Evolutionary conservation across 2,329 filamentous ascomycete species (phyloP), one percentile per base, ranked within the genome.

Genomic region (Aspergillus pseudoviridinutans): DNA sequence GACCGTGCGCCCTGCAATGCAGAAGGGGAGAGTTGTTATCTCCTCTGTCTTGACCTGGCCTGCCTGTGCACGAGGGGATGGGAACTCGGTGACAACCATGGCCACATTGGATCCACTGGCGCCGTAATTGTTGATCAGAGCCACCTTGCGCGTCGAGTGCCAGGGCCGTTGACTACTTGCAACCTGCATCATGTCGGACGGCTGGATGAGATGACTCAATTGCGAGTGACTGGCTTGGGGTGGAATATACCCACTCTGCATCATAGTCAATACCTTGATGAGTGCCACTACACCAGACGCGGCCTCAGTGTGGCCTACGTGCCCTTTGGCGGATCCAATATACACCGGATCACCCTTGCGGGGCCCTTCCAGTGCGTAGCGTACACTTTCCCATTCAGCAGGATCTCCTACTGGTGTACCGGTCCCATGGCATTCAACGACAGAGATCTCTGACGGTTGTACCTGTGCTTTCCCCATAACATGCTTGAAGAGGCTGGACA

Each of bases 361-460:
- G 3, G 59, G 49, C 1, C 61, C 64, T 4, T 63, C 67, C 32
- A 72, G 62, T 1, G 61, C 54, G 17, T 63, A 27, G 0, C 61
- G 58, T 7, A 74, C 64, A 46, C 68, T 66, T 8, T 61, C 56
- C 24, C 60, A 65, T 54, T 74, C 71, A 3, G 63, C 61, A 0
- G 70, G 69, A 44, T 74, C 71, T 6, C 71, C 71, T 3, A 65
- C 68, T 9, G 58, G 60, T 3, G 70, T 72, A 1, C 71, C 71
- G 20, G 72, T 74, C 3, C 72, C 72, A 51, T 74, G 72, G 4
- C 70, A 68, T 32, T 72, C 70, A 5, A 76, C 71, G 14, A 68
- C 70, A 2, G 65, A 64, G 14, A 75, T 66, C 24, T 69, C 58
- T 2, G 56, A 35, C 7, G 67, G 64, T 42, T 62, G 52, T 3